Evolutionary conservation across 768 basidiomycete species (phyloP), one percentile per base, ranked within the genome.

Genomic region (Kwoniella bestiolae): DNA sequence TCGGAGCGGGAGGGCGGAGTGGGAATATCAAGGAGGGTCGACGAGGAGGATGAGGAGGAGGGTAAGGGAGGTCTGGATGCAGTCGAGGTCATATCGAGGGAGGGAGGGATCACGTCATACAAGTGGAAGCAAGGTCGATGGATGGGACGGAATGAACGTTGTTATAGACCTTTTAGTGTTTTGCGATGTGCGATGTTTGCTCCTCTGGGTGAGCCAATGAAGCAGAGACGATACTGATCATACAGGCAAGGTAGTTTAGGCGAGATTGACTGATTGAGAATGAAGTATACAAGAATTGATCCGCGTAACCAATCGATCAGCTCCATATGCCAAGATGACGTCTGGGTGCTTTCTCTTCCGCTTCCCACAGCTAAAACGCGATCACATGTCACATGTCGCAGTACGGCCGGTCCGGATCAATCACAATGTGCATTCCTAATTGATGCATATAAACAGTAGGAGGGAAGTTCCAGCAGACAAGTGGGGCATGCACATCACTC

Each of bases 21-120:
- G n/a, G 38, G 38, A 29, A 45, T 44, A 11, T 57, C 56, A 5
- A 57, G 35, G 2, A 52, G n/a, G 2, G 32, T 56, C 8, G 55
- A 56, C 34, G 61, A 53, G 3, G 61, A 5, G 5, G 60, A 62
- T 23, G 52, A 52, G 25, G 44, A 23, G 6, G 60, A 52, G 8
- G 60, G 44, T 51, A 28, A 26, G 14, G 29, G 23, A 26, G 59
- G 55, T 34, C 25, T 25, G 12, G 8, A 23, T 11, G 16, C 16
- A 12, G 1, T 28, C 51, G 25, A 18, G 23, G 46, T 21, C 46
- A 47, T 47, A 21, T 5, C 29, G 51, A 1, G n/a, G 47, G 18
- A 9, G 38, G 12, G 38, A 18, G 38, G 18, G 12, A 41, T 41
- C 38, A 41, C 12, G 12, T 41, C 38, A 41, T 41, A 41, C 38